A percentile compares a stretch with the other conserved stretches of the same genome.
Evolutionary conservation across 306 rosid species (phyloP).

Genomic region (Trifolium pratense): DNA sequence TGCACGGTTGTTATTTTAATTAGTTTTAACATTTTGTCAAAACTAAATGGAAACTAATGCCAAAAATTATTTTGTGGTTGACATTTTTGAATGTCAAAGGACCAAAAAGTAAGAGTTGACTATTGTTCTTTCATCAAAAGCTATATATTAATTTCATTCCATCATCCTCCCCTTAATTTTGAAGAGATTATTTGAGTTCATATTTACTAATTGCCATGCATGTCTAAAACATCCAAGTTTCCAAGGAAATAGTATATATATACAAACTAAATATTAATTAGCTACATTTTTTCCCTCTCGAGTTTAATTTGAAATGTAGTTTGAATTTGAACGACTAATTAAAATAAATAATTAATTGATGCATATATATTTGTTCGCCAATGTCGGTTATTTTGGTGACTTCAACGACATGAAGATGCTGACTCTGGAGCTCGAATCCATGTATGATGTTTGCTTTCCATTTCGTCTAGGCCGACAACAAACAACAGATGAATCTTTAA

Average conservation of each 20-base stretch:
- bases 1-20: slow-evolving; percentile 3
- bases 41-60: background rate
- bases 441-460: background rate
- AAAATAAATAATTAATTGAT: background rate
- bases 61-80: slow-evolving; percentile 28
- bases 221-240: background rate
- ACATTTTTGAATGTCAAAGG: slow-evolving; percentile 31
- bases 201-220: background rate
- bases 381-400: no score
- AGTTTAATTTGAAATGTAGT: background rate
- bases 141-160: background rate
- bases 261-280: background rate
- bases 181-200: slow-evolving; percentile 20
- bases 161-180: slow-evolving; percentile 27
- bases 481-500: no score
- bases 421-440: no score
- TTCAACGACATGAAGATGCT: no score
- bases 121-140: slow-evolving; percentile 9
- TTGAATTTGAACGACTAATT: background rate
- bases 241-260: slow-evolving; percentile 6
- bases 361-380: background rate
- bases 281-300: background rate
- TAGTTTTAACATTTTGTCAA: background rate
- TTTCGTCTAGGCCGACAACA: background rate
- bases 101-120: slow-evolving; percentile 22